Percentiles rank a stretch among this genome's conserved stretches.
phyloP scores from a whole-genome alignment of 345 rosid species.

The Aquilaria yunnanensis region DNA sequence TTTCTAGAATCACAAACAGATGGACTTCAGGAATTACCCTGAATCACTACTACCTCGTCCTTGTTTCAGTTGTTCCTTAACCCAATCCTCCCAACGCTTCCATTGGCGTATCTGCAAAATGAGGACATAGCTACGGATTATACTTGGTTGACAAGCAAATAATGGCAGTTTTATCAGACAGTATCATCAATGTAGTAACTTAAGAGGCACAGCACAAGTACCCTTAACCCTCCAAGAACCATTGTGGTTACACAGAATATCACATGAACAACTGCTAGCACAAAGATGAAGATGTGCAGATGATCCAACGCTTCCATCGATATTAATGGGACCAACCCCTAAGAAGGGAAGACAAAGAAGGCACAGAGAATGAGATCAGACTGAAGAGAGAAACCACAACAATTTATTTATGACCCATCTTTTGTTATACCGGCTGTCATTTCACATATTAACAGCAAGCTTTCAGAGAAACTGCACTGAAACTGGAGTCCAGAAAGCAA shows the following conservation, averaged over 20 bases:
- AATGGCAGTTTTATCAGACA: not conserved
- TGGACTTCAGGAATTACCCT: not conserved
- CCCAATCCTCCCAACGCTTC: slow-evolving; percentile 64
- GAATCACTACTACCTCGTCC: slow-evolving; percentile 13
- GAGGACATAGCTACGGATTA: not conserved
- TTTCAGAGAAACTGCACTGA: no score
- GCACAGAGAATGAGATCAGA: slow-evolving; percentile 5
- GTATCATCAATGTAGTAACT: not conserved
- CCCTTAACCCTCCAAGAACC: slow-evolving; percentile 79
- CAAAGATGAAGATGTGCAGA: slow-evolving; percentile 85
- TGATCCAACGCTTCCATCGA: slow-evolving; percentile 81
- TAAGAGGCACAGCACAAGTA: slow-evolving; percentile 17
- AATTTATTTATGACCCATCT: no score
- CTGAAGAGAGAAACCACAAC: not conserved
- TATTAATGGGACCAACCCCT: slow-evolving; percentile 64
- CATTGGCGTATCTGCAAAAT: slow-evolving; percentile 61
- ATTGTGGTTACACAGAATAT: slow-evolving; percentile 70
- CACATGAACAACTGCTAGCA: slow-evolving; percentile 74
- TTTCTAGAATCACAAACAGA: not conserved
- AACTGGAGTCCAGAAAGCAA: no score
- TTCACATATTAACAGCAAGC: not conserved
- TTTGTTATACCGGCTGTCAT: no score
- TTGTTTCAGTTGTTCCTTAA: not conserved
- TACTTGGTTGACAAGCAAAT: not conserved
- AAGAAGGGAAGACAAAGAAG: slow-evolving; percentile 9